These are phyloP conservation scores for Calvatia gigantea DNA, from an alignment of 768 basidiomycete species.

Conservation along the genomic window DNA sequence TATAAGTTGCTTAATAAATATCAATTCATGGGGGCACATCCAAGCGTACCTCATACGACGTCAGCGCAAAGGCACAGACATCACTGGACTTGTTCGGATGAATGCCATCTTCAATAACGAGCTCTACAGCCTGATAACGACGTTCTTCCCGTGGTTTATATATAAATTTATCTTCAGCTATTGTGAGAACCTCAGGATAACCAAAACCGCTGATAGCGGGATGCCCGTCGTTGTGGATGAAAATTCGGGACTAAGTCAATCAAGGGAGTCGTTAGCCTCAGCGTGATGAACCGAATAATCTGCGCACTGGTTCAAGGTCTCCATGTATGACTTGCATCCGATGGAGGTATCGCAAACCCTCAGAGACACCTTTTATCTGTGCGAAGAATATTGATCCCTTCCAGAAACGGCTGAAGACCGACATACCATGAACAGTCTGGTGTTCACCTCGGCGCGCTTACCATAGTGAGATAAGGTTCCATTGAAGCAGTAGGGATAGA, in stretches of 20 bases:
- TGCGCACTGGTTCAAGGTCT: conserved; percentile 1
- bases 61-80: conserved; percentile 16
- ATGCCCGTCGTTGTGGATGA: neutral
- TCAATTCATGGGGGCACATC: neutral
- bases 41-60: conserved; percentile 15
- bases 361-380: neutral
- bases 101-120: neutral
- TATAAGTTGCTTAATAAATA: neutral
- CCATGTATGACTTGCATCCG: neutral
- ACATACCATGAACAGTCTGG: neutral
- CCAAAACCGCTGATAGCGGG: neutral
- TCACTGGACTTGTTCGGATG: conserved; percentile 15
- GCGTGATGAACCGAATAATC: no score
- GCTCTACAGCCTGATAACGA: neutral
- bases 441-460: neutral
- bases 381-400: neutral
- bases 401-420: no score
- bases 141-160: no score
- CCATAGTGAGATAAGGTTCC: neutral
- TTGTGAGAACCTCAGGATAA: conserved; percentile 1
- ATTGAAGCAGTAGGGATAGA: conserved; percentile 2
- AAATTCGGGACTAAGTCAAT: neutral
- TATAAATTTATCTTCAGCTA: no score
- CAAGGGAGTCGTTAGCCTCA: no score
- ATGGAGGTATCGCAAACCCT: conserved; percentile 1